Conservation (phyloP, 768 basidiomycete genomes). For the Trametes cinnabarina region DNA sequence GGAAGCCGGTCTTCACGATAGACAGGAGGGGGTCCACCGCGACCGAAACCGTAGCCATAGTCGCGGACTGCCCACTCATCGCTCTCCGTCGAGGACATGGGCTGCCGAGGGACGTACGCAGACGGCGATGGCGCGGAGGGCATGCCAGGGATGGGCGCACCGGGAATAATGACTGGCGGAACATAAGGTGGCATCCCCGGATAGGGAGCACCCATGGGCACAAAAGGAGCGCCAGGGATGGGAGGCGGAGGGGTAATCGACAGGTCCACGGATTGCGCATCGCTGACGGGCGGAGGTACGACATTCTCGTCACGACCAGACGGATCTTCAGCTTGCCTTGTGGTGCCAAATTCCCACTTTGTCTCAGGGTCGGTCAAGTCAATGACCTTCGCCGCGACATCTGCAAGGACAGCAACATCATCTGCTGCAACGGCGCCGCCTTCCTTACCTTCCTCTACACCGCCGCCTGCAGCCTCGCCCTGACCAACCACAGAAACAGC, state of each 20-base stretch:
- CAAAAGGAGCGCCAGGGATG: not conserved
- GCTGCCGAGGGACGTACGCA: slow-evolving; percentile 9
- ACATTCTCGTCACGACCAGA: not conserved
- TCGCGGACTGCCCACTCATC: slow-evolving; percentile 55
- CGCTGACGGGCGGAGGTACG: not conserved
- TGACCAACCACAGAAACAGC: slow-evolving; percentile 10
- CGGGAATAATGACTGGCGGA: slow-evolving; percentile 6
- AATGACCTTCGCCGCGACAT: slow-evolving; percentile 25
- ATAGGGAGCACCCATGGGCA: slow-evolving; percentile 7
- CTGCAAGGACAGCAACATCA: not conserved
- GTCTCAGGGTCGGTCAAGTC: slow-evolving; percentile 34
- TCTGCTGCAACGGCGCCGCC: slow-evolving; percentile 1
- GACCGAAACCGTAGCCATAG: slow-evolving; percentile 65
- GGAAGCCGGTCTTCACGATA: slow-evolving; percentile 33
- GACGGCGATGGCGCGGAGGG: slow-evolving; percentile 13
- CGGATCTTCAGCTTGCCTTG: slow-evolving; percentile 21
- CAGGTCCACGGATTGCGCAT: not conserved
- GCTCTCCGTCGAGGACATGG: slow-evolving; percentile 8
- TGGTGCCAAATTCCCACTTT: slow-evolving; percentile 63
- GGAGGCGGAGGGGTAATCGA: not conserved
- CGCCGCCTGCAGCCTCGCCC: not conserved
- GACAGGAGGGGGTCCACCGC: slow-evolving; percentile 33
- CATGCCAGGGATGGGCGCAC: slow-evolving; percentile 3
- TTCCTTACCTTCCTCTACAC: slow-evolving; percentile 1
- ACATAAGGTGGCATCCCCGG: slow-evolving; percentile 6